phyloP scores from a whole-genome alignment of 2,329 filamentous ascomycete genomes.

The Cladophialophora yegresii region DNA sequence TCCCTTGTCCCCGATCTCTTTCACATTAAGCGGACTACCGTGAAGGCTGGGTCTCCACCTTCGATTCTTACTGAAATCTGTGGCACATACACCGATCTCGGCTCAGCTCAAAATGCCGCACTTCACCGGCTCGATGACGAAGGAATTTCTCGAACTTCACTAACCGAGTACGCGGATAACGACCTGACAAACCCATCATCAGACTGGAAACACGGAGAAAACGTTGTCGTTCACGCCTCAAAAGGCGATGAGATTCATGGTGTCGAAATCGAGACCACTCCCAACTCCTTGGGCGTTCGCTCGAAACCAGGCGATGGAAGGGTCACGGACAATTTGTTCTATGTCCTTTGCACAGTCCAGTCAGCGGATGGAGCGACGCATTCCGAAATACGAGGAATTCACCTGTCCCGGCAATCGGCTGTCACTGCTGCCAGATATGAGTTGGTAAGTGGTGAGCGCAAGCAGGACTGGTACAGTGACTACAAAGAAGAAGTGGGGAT shows the following conservation, averaged over 20 bases:
- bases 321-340: slow-evolving; percentile 22
- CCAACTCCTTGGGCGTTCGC: slow-evolving; percentile 21
- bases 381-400: slow-evolving; percentile 22
- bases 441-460: slow-evolving; percentile 23
- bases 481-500: slow-evolving; percentile 18
- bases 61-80: slow-evolving; percentile 24
- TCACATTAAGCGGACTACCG: slow-evolving; percentile 24
- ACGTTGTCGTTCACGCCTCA: slow-evolving; percentile 22
- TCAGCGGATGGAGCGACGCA: slow-evolving; percentile 5
- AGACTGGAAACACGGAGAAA: slow-evolving; percentile 16
- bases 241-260: slow-evolving; percentile 18
- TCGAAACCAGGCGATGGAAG: slow-evolving; percentile 22
- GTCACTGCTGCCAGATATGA: slow-evolving; percentile 23
- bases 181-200: slow-evolving; percentile 17
- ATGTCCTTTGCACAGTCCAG: slow-evolving; percentile 20
- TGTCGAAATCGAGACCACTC: slow-evolving; percentile 22
- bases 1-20: slow-evolving; percentile 25
- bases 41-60: slow-evolving; percentile 16
- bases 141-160: slow-evolving; percentile 10
- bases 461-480: slow-evolving; percentile 20
- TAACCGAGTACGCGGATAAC: slow-evolving; percentile 18
- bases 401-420: slow-evolving; percentile 23
- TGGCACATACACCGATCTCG: slow-evolving; percentile 21
- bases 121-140: slow-evolving; percentile 23
- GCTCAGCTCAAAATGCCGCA: slow-evolving; percentile 19